Conservation (phyloP, 805 yeast genomes). For the Cyberlindnera petersonii region DNA sequence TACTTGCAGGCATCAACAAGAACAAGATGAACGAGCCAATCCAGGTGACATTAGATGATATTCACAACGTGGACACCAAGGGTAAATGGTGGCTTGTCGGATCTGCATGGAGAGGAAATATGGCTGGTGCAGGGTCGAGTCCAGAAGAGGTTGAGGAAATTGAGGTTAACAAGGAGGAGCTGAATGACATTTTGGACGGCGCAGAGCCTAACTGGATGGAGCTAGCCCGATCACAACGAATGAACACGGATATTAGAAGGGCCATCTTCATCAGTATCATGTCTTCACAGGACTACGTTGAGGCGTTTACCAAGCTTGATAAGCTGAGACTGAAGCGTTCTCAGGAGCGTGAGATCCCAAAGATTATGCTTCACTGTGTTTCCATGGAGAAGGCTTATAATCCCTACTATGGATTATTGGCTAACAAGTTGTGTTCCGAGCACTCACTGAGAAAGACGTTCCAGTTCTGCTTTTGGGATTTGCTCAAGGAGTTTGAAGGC, state of each 20-base stretch:
- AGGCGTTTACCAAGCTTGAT: constrained; percentile 78
- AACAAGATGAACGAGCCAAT: constrained; percentile 65
- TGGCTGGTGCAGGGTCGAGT: constrained; percentile 20
- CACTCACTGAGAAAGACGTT: constrained; percentile 77
- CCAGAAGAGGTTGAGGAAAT: constrained; percentile 21
- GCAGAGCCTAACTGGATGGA: constrained; percentile 78
- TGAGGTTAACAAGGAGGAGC: constrained; percentile 18
- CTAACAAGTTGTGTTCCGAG: constrained; percentile 68
- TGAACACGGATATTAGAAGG: constrained; percentile 93
- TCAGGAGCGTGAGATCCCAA: constrained; percentile 85
- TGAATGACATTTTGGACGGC: constrained; percentile 18
- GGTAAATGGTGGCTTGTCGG: constrained; percentile 99
- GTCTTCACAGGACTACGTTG: constrained; percentile 91
- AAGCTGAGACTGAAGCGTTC: constrained; percentile 71
- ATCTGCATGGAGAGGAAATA: constrained; percentile 89
- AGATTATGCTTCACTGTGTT: constrained; percentile 81
- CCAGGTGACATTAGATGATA: constrained; percentile 80
- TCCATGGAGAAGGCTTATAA: constrained; percentile 79
- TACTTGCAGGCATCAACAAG: constrained; percentile 49
- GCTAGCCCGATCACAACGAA: constrained; percentile 78
- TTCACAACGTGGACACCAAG: constrained; percentile 64
- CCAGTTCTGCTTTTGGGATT: constrained; percentile 89
- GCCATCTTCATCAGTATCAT: constrained; percentile 91
- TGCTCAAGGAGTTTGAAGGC: constrained; percentile 64
- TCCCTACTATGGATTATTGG: constrained; percentile 84